Conservation (phyloP, 2,329 filamentous ascomycete species). For the Lecanosticta acicola region DNA sequence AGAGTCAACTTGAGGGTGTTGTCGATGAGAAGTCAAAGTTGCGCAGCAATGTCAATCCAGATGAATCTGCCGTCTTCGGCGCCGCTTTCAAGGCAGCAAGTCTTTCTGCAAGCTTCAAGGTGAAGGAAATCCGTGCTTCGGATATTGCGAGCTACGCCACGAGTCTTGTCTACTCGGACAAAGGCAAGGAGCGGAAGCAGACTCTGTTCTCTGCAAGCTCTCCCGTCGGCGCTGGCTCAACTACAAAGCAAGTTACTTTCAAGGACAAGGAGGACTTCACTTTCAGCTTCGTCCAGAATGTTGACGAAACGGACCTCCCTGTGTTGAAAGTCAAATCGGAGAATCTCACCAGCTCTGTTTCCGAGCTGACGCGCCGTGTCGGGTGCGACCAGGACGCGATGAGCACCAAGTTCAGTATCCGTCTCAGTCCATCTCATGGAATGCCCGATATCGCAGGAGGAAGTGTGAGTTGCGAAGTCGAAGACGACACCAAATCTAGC, state of each 20-base stretch:
- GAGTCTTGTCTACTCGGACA: constrained; percentile 65
- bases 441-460: constrained; percentile 72
- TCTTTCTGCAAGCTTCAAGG: constrained; percentile 89
- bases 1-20: constrained; percentile 75
- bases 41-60: constrained; percentile 89
- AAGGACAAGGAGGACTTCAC: constrained; percentile 76
- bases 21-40: constrained; percentile 71
- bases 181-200: constrained; percentile 65
- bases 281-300: constrained; percentile 71
- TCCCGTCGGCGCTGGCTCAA: constrained; percentile 54
- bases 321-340: constrained; percentile 64
- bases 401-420: constrained; percentile 70
- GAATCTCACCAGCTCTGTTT: constrained; percentile 81
- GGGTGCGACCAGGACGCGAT: constrained; percentile 72
- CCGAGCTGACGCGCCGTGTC: constrained; percentile 69
- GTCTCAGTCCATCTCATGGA: constrained; percentile 66
- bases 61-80: constrained; percentile 93
- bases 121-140: constrained; percentile 88
- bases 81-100: constrained; percentile 90
- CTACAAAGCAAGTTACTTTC: constrained; percentile 78
- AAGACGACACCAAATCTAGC: constrained; percentile 63
- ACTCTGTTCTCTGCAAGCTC: constrained; percentile 77
- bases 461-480: constrained; percentile 79
- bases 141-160: constrained; percentile 71
- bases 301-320: constrained; percentile 54